These are phyloP conservation scores for Taiozyma sp. DNA, from an alignment of 1,139 yeast genomes.

Conservation along the genomic window DNA sequence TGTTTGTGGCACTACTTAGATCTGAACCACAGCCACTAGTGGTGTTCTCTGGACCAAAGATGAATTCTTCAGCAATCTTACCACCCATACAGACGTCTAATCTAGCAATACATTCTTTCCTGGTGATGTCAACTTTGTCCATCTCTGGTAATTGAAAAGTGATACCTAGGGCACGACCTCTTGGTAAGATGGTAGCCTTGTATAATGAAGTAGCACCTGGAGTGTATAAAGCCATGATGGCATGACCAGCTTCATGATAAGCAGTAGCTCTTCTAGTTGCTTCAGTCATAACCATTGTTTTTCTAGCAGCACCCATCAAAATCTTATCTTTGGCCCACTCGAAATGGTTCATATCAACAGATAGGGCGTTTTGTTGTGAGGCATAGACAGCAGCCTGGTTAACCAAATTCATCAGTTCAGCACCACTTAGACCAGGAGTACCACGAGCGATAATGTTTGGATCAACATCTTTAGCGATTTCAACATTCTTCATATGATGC, in stretches of 20 bases:
- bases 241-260: constrained; percentile 99
- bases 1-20: constrained; percentile 81
- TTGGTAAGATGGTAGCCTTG: constrained; percentile 93
- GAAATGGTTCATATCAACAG: constrained; percentile 87
- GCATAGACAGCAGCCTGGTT: constrained; percentile 98
- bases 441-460: constrained; percentile 90
- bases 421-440: constrained; percentile 97
- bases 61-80: constrained; percentile 91
- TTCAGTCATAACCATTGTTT: constrained; percentile 95
- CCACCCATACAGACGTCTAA: constrained; percentile 99
- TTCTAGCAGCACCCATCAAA: constrained; percentile 95
- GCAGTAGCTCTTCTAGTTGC: constrained; percentile 93
- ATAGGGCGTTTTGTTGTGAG: constrained; percentile 84
- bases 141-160: constrained; percentile 97
- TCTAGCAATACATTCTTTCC: constrained; percentile 83
- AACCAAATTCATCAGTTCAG: constrained; percentile 90
- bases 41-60: constrained; percentile 87
- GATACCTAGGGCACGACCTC: constrained; percentile 95
- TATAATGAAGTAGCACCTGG: constrained; percentile 95
- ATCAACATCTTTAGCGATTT: constrained; percentile 79
- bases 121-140: constrained; percentile 95
- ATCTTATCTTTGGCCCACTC: constrained; percentile 99
- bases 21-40: constrained; percentile 95
- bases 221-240: constrained; percentile 93
- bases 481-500: constrained; percentile 91